Percentiles rank a stretch among this genome's conserved stretches.
Evolutionary conservation across 768 basidiomycete genomes (phyloP).

Genomic region (Podaxis sp.): DNA sequence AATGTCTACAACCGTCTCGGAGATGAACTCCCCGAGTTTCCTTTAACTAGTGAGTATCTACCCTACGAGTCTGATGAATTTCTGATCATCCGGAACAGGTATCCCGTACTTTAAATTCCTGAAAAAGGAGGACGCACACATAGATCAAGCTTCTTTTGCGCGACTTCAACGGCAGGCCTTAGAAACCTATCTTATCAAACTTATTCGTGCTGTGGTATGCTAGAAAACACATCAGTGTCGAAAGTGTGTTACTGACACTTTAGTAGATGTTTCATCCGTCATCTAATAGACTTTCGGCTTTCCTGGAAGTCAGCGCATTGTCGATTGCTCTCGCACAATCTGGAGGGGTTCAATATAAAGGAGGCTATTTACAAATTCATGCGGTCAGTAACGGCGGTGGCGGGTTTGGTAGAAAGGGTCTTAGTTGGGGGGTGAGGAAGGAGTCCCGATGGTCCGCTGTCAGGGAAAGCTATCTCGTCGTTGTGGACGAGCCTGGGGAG

Average conservation of each 20-base stretch:
- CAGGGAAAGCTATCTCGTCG: constrained; percentile 88
- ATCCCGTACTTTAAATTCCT: constrained; percentile 91
- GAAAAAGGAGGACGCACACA: constrained; percentile 59
- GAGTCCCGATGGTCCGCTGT: constrained; percentile 88
- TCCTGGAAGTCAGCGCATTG: constrained; percentile 89
- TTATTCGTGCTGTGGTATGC: constrained; percentile 88
- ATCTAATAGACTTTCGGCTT: constrained; percentile 84
- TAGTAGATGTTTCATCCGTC: constrained; percentile 93
- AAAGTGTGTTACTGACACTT: background rate
- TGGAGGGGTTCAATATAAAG: constrained; percentile 90
- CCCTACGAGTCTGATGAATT: background rate
- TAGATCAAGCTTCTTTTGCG: constrained; percentile 74
- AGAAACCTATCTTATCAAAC: constrained; percentile 83
- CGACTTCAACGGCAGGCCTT: constrained; percentile 77
- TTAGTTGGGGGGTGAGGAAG: constrained; percentile 56
- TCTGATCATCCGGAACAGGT: constrained; percentile 39
- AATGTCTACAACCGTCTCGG: constrained; percentile 76
- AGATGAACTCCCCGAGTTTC: constrained; percentile 88
- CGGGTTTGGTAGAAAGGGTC: constrained; percentile 67
- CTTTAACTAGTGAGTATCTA: constrained; percentile 61
- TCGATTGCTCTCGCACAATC: constrained; percentile 76
- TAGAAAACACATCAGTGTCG: background rate
- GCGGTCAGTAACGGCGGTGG: constrained; percentile 48
- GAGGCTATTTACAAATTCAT: constrained; percentile 73
- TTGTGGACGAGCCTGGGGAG: constrained; percentile 83